Percentiles rank a stretch among this genome's conserved stretches.
Evolutionary conservation across 768 basidiomycete genomes (phyloP).

Genomic region (Mycena indigotica): DNA sequence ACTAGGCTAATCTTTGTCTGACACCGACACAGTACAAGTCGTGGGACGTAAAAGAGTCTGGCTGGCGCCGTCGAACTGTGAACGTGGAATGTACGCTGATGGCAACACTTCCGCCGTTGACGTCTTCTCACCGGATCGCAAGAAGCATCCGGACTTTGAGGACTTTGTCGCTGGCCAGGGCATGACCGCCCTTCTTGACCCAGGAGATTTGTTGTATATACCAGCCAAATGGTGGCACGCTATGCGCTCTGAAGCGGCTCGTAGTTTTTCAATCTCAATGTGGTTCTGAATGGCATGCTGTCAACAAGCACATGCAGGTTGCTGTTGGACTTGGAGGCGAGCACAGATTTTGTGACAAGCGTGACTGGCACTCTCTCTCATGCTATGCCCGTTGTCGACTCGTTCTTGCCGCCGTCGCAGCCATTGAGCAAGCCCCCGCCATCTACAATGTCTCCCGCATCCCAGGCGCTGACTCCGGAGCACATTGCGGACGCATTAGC

Average conservation of each 20-base stretch:
- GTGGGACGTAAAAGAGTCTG: constrained; percentile 89
- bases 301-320: not conserved
- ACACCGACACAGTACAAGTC: constrained; percentile 66
- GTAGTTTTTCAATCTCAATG: constrained; percentile 87
- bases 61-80: constrained; percentile 74
- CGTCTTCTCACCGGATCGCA: constrained; percentile 55
- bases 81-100: constrained; percentile 66
- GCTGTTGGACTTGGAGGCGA: no score
- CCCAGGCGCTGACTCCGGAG: constrained; percentile 32
- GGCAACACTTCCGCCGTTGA: constrained; percentile 84
- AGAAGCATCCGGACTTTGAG: constrained; percentile 55
- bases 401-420: constrained; percentile 45
- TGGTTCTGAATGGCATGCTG: constrained; percentile 65
- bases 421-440: no score
- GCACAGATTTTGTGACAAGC: no score
- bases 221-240: constrained; percentile 96
- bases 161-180: constrained; percentile 60
- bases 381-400: constrained; percentile 18
- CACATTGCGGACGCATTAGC: constrained; percentile 61
- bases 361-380: not conserved
- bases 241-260: constrained; percentile 80
- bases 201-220: constrained; percentile 87
- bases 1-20: constrained; percentile 12
- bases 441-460: not conserved
- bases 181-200: constrained; percentile 61